These are phyloP conservation scores for Penicillium sp. DNA, from an alignment of 2,329 filamentous ascomycete genomes.

Conservation along the genomic window DNA sequence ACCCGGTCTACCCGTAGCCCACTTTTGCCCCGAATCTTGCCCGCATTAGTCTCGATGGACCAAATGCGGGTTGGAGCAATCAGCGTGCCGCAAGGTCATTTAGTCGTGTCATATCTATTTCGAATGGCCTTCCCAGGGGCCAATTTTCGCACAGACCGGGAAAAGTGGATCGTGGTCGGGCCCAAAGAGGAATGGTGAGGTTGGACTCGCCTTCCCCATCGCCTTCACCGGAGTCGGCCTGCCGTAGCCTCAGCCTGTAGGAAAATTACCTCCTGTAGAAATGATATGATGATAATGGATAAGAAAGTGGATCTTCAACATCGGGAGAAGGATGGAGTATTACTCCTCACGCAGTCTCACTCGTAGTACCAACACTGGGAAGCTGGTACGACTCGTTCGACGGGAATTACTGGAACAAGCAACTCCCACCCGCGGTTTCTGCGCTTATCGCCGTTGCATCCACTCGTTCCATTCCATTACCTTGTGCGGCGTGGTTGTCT, in stretches of 20 bases:
- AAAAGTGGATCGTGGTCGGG: background rate
- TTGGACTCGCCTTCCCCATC: slow-evolving; percentile 5
- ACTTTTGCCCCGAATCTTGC: slow-evolving; percentile 4
- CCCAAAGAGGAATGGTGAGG: background rate
- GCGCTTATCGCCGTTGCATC: slow-evolving; percentile 22
- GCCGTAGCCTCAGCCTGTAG: background rate
- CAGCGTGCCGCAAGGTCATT: slow-evolving; percentile 1
- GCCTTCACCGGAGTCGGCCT: slow-evolving; percentile 20
- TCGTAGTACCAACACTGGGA: no score
- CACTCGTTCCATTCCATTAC: slow-evolving; percentile 8
- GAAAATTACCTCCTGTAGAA: background rate
- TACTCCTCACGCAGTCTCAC: no score
- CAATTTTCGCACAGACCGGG: background rate
- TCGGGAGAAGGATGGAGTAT: background rate
- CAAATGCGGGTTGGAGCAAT: slow-evolving; percentile 1
- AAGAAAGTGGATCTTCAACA: background rate
- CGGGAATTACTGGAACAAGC: background rate
- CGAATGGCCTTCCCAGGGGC: background rate
- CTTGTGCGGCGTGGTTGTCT: slow-evolving; percentile 3
- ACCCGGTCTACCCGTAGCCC: background rate
- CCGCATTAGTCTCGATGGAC: slow-evolving; percentile 7
- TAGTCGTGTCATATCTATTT: slow-evolving; percentile 5
- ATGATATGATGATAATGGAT: no score
- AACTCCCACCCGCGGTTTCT: slow-evolving; percentile 15
- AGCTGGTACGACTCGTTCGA: no score